phyloP scores from a whole-genome alignment of 2,329 filamentous ascomycete species.

The Xylaria sp. region DNA sequence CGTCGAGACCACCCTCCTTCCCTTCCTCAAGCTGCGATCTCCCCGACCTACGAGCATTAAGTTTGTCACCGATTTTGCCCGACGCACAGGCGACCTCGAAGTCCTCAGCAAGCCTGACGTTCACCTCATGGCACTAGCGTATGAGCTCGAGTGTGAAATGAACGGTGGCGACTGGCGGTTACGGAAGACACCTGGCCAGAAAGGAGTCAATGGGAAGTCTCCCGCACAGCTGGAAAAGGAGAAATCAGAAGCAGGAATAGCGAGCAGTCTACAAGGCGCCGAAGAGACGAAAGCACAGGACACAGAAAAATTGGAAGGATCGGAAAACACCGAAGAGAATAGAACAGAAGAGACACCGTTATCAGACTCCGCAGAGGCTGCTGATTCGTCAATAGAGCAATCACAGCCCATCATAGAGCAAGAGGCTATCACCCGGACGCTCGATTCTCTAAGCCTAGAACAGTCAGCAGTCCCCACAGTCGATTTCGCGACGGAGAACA shows the following conservation, averaged over 20 bases:
- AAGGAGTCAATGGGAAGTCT: conserved; percentile 73
- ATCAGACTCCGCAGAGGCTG: background rate
- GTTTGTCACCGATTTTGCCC: conserved; percentile 82
- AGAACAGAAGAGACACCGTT: background rate
- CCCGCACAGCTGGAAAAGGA: conserved; percentile 54
- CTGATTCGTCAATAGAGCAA: conserved; percentile 7
- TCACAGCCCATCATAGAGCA: conserved; percentile 27
- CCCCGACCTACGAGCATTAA: conserved; percentile 79
- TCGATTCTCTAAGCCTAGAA: conserved; percentile 36
- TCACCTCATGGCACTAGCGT: conserved; percentile 85
- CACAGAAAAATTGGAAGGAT: conserved; percentile 1
- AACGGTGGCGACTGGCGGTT: conserved; percentile 90
- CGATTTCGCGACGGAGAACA: conserved; percentile 24
- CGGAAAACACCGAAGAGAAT: conserved; percentile 16
- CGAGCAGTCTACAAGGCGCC: background rate
- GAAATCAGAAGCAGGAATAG: conserved; percentile 35
- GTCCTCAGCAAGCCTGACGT: conserved; percentile 90
- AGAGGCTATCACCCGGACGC: conserved; percentile 33
- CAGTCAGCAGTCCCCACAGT: conserved; percentile 27
- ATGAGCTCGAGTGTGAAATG: conserved; percentile 91
- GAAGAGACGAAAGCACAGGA: background rate
- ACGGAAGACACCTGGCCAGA: conserved; percentile 79
- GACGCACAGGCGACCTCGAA: conserved; percentile 84
- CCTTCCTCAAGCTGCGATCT: conserved; percentile 79
- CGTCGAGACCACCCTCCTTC: conserved; percentile 82